Base-by-base conservation (phyloP, 2,329 filamentous ascomycete genomes). In the Colletotrichum musae region DNA sequence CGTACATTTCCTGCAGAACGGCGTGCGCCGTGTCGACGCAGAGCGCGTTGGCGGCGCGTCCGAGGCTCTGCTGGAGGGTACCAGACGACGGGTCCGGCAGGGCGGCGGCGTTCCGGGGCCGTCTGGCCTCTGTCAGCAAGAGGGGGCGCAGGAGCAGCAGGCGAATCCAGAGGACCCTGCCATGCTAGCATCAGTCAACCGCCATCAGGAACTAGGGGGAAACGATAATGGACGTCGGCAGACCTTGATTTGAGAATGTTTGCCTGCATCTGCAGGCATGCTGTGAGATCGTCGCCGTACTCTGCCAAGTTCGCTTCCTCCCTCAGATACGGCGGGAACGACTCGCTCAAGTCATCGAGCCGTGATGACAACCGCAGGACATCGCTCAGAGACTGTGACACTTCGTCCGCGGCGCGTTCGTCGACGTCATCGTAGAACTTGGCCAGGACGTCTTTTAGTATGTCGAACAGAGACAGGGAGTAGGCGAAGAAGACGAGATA, bases 401-500 rank as follows among this genome's bases (percentile, higher is more conserved):
- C 24, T 1, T 28, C 26, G 3, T 41, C 60, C 1, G 24, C 15
- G 9, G 28, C 10, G 5, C 24, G 6, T 4, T 64, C 60, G 28
- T 21, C 52, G 9, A 3, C 32, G 0, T 65, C 54, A 3, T 36
- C 43, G 54, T 68, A 68, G 1, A 68, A 64, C 13, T 18, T 68
- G 24, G 39, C 48, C 0, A 68, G 21, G 3, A 68, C 56, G 2
- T 59, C 65, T 0, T 56, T 51, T 6, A 68, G 0, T 0, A 78
- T 70, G 1, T 73, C 67, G 9, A 73, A 70, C 7, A 74, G 60
- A 16, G 72, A 66, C 0, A 72, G 47, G 0, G 74, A 73, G 39
- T 73, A 73, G 3, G 73, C 54, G 24, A 75, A 73, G 4, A 73
- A 54, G 4, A 64, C 73, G n/a, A 79, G 53, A 1, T 71, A 71